Percentiles rank a stretch among this genome's conserved stretches.
Evolutionary conservation across 306 rosid species (phyloP).

Genomic region (Mucuna pruriens): DNA sequence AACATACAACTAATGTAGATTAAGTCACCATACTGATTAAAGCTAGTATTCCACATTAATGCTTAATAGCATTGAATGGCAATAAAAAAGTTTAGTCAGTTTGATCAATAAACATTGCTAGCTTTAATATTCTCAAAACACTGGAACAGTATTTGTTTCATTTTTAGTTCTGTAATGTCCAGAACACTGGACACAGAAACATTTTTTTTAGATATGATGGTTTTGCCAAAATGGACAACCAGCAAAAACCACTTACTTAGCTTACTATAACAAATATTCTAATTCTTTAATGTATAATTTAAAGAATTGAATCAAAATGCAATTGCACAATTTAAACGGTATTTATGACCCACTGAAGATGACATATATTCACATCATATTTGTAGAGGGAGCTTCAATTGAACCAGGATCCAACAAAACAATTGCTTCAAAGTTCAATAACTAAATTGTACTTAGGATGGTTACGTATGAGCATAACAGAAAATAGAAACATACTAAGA

Average conservation of each 20-base stretch:
- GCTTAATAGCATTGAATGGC: neutral
- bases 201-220: neutral
- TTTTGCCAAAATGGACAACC: neutral
- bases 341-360: conserved; percentile 1
- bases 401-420: conserved; percentile 7
- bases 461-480: conserved; percentile 1
- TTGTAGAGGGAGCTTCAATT: neutral
- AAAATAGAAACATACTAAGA: conserved; percentile 14
- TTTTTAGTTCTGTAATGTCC: neutral
- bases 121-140: conserved; percentile 15
- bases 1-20: neutral
- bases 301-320: neutral
- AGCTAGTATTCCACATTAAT: neutral
- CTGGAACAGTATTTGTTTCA: neutral
- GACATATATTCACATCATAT: neutral
- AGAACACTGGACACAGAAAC: too few relatives aligned
- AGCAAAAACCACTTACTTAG: neutral
- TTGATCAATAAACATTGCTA: neutral
- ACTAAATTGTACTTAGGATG: neutral
- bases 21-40: conserved; percentile 1
- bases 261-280: neutral
- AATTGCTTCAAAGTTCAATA: conserved; percentile 35
- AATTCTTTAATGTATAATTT: neutral
- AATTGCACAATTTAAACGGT: conserved; percentile 13
- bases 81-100: neutral